phyloP scores from a whole-genome alignment of 1,139 yeast species.

The Blastobotrys persicus region DNA sequence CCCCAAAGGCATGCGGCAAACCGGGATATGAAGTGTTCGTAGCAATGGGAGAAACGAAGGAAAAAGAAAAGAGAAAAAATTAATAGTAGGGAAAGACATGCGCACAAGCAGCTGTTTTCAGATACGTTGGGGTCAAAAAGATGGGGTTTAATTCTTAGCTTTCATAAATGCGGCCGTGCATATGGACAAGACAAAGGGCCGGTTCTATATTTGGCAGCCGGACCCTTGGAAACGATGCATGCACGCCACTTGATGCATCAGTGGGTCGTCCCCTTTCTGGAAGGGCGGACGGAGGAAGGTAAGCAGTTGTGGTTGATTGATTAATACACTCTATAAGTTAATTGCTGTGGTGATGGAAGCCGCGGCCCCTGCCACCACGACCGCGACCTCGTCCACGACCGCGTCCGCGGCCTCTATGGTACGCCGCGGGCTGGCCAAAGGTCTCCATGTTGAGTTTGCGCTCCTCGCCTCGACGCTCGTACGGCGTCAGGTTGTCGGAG shows the following conservation, averaged over 20 bases:
- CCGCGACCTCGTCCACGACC: constrained; percentile 39
- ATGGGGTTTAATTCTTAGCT: too few species aligned
- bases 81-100: too few species aligned
- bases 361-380: constrained; percentile 37
- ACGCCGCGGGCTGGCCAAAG: constrained; percentile 54
- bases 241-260: neutral
- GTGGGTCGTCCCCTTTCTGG: neutral
- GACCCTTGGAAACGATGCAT: too few species aligned
- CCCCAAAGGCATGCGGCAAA: too few species aligned
- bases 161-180: too few species aligned
- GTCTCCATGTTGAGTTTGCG: constrained; percentile 62
- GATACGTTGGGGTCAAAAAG: too few species aligned
- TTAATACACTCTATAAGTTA: neutral
- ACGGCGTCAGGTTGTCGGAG: constrained; percentile 32
- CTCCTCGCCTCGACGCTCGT: constrained; percentile 63
- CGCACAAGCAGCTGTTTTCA: too few species aligned
- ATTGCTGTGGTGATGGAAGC: constrained; percentile 20
- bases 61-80: too few species aligned
- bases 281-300: too few species aligned
- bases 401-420: constrained; percentile 37
- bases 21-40: too few species aligned
- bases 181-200: neutral
- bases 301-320: neutral
- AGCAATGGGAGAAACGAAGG: too few species aligned
- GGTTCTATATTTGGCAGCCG: too few species aligned